These are phyloP conservation scores for Xylaria sp. DNA, from an alignment of 2,329 filamentous ascomycete species.

Conservation along the genomic window DNA sequence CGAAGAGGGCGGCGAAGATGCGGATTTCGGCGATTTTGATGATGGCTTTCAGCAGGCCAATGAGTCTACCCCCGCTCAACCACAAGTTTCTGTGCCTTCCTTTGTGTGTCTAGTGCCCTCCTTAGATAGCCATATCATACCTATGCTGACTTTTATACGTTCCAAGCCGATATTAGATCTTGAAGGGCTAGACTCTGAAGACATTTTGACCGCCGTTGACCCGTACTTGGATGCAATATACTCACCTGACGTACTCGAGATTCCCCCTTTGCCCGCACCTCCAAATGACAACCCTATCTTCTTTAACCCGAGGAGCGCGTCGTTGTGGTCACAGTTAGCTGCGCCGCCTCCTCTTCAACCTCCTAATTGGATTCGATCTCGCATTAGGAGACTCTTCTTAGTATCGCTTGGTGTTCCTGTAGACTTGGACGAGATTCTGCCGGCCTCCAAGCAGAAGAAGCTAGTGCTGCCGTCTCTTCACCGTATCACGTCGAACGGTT, in stretches of 20 bases:
- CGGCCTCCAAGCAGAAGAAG: conserved; percentile 97
- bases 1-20: conserved; percentile 61
- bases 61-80: conserved; percentile 41
- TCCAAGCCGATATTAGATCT: conserved; percentile 71
- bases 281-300: conserved; percentile 70
- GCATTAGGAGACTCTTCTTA: conserved; percentile 91
- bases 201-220: conserved; percentile 65
- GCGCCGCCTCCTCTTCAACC: conserved; percentile 93
- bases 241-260: conserved; percentile 60
- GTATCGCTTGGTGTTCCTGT: conserved; percentile 96
- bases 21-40: conserved; percentile 72
- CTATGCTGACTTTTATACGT: conserved; percentile 35
- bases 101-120: conserved; percentile 52
- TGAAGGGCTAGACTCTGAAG: conserved; percentile 63
- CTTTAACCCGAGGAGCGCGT: conserved; percentile 83
- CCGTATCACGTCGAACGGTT: conserved; percentile 54
- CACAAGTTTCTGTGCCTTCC: conserved; percentile 45
- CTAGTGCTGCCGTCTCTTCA: conserved; percentile 80
- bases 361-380: conserved; percentile 96
- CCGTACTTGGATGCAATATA: conserved; percentile 73
- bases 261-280: conserved; percentile 56
- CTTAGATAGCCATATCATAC: conserved; percentile 41
- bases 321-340: conserved; percentile 94
- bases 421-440: conserved; percentile 95
- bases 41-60: conserved; percentile 70